phyloP scores from a whole-genome alignment of 495 filamentous ascomycete genomes.

The Extremus antarcticus region DNA sequence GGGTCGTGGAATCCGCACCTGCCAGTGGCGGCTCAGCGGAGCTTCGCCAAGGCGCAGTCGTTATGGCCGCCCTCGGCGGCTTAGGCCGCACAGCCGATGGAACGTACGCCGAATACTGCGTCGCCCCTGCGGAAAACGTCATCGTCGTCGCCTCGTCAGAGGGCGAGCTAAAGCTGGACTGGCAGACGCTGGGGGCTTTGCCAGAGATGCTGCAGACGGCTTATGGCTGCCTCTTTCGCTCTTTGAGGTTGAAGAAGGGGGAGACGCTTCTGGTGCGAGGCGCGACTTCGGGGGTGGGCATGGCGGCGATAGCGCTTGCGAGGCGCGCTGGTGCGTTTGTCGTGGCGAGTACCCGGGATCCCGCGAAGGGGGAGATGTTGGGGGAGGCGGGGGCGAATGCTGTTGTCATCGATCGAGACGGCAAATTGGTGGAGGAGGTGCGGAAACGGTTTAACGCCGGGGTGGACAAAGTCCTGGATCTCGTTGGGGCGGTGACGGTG shows the following conservation, averaged over 20 bases:
- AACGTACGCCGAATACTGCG: not conserved
- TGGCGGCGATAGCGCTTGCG: not conserved
- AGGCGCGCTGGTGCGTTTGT: not conserved
- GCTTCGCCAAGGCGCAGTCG: not conserved
- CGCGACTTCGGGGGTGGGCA: not conserved
- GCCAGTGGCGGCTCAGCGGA: not conserved
- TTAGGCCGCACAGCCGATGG: not conserved
- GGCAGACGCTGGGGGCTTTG: not conserved
- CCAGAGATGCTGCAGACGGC: not conserved
- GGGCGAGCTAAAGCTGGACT: not conserved
- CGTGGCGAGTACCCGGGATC: not conserved
- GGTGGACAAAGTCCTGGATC: not conserved
- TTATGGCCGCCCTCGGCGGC: not conserved
- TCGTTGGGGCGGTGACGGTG: not conserved
- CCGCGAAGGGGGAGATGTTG: not conserved
- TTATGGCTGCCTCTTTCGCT: not conserved
- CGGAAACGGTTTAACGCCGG: not conserved
- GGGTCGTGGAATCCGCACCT: not conserved
- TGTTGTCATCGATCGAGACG: not conserved
- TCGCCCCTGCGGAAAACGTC: not conserved
- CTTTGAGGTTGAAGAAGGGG: not conserved
- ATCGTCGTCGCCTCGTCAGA: not conserved
- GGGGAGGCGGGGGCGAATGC: not conserved
- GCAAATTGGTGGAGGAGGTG: not conserved
- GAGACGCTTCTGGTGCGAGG: not conserved